These are phyloP conservation scores for Fusarium ambrosium DNA, from an alignment of 2,329 filamentous ascomycete genomes.

Conservation along the genomic window DNA sequence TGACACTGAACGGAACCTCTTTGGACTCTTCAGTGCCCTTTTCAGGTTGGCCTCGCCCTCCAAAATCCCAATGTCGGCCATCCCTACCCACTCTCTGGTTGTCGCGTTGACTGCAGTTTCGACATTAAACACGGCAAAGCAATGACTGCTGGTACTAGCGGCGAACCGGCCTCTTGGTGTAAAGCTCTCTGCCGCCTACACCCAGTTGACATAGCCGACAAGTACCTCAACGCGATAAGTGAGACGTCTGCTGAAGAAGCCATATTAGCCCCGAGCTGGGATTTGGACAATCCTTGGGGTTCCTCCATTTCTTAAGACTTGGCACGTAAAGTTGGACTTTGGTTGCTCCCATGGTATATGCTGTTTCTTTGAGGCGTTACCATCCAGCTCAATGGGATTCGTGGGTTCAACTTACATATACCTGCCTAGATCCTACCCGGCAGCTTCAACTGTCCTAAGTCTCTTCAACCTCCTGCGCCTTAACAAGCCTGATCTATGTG, in stretches of 20 bases:
- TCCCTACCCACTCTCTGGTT: not conserved
- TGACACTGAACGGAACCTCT: not conserved
- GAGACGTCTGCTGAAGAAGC: not conserved
- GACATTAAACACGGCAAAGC: not conserved
- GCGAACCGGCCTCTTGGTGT: not conserved
- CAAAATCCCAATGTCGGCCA: accelerated
- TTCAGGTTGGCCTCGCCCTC: not conserved
- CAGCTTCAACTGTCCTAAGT: too few relatives aligned
- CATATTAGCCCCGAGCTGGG: not conserved
- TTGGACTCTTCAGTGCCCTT: not conserved
- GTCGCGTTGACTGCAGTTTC: not conserved
- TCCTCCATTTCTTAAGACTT: not conserved
- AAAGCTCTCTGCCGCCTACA: not conserved
- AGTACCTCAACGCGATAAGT: not conserved
- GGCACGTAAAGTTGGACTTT: too few relatives aligned
- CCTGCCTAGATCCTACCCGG: too few relatives aligned
- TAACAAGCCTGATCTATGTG: not conserved
- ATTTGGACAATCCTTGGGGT: not conserved
- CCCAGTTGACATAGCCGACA: not conserved
- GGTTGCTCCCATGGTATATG: not conserved
- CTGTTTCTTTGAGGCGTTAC: too few relatives aligned
- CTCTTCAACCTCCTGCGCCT: not conserved
- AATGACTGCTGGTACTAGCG: not conserved
- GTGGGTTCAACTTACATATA: too few relatives aligned
- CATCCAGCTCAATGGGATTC: too few relatives aligned